Evolutionary conservation across 495 filamentous ascomycete species (phyloP).

Genomic region (Xylaria castorea): DNA sequence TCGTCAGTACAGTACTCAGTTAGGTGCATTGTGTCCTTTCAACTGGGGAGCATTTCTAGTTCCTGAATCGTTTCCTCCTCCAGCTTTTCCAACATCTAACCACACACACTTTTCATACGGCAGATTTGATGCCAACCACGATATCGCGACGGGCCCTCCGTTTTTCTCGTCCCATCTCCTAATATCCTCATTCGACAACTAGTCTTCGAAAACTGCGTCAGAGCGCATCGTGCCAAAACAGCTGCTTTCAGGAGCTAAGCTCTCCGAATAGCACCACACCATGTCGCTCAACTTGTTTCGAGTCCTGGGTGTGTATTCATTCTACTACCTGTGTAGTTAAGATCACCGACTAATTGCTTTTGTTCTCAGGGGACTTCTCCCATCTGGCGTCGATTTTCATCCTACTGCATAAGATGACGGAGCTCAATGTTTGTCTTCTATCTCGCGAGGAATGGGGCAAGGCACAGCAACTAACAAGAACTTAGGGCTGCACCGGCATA

Average conservation of each 20-base stretch:
- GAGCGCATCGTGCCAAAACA: slow-evolving; percentile 28
- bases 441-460: background rate
- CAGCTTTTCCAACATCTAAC: background rate
- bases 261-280: slow-evolving; percentile 36
- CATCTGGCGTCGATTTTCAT: slow-evolving; percentile 95
- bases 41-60: slow-evolving; percentile 7
- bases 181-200: background rate
- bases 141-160: background rate
- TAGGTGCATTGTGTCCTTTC: slow-evolving; percentile 48
- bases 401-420: slow-evolving; percentile 92
- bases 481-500: slow-evolving; percentile 91
- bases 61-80: background rate
- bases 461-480: slow-evolving; percentile 30
- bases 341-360: slow-evolving; percentile 10
- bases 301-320: slow-evolving; percentile 68
- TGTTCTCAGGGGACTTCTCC: slow-evolving; percentile 79
- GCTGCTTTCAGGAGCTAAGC: slow-evolving; percentile 36
- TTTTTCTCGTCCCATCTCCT: background rate
- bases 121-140: background rate
- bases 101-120: background rate
- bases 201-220: background rate
- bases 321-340: background rate
- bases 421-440: slow-evolving; percentile 71
- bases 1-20: slow-evolving; percentile 21
- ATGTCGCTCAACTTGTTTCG: slow-evolving; percentile 87